Percentiles rank a stretch among this genome's conserved stretches.
Evolutionary conservation across 768 basidiomycete genomes (phyloP).

Genomic region (Hirschioporus abietinus): DNA sequence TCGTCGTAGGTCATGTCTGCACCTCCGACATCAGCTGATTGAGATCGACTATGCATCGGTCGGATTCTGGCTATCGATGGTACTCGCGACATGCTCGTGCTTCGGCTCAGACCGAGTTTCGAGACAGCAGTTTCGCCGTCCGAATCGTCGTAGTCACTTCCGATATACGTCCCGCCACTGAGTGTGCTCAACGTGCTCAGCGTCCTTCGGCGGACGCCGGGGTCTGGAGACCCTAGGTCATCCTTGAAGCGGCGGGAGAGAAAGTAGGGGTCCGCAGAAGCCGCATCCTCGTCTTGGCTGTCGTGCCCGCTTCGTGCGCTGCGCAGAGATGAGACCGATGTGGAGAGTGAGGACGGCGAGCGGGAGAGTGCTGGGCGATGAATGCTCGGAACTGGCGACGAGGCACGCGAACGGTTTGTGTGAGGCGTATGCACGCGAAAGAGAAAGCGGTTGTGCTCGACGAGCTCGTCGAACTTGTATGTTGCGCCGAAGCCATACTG

Average conservation of each 20-base stretch:
- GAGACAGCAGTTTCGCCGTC: constrained; percentile 20
- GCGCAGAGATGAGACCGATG: background rate
- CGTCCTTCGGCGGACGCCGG: constrained; percentile 24
- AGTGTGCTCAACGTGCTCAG: constrained; percentile 27
- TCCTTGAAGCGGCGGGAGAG: constrained; percentile 36
- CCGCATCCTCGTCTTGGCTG: background rate
- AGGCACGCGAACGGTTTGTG: constrained; percentile 46
- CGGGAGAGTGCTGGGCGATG: background rate
- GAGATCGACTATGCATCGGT: background rate
- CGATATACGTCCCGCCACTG: constrained; percentile 27
- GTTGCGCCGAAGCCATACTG: constrained; percentile 71
- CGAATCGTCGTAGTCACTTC: constrained; percentile 22
- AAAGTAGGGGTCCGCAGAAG: constrained; percentile 52
- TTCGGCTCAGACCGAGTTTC: constrained; percentile 14
- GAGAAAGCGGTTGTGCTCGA: constrained; percentile 64
- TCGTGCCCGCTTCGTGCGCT: background rate
- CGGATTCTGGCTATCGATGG: background rate
- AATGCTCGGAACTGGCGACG: constrained; percentile 30
- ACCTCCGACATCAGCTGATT: background rate
- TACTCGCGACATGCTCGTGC: constrained; percentile 10
- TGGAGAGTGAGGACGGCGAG: background rate
- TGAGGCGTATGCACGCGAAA: constrained; percentile 74
- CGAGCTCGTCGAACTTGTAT: constrained; percentile 54
- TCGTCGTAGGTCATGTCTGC: constrained; percentile 40
- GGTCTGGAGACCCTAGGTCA: constrained; percentile 46